Evolutionary conservation across 2,329 filamentous ascomycete genomes (phyloP).

Genomic region (Paecilomyces dactylethromorphus): DNA sequence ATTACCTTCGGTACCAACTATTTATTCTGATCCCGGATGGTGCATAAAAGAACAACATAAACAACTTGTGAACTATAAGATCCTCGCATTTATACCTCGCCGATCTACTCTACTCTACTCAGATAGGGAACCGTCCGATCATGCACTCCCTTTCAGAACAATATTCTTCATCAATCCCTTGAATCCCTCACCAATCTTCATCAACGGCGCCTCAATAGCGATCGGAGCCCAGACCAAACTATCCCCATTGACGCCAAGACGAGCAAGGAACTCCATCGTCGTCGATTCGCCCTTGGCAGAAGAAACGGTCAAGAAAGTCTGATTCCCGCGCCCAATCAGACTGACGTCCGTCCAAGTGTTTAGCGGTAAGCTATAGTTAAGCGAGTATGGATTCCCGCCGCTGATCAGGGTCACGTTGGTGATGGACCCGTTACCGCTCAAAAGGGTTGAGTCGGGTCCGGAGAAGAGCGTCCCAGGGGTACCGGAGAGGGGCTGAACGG

Average conservation of each 20-base stretch:
- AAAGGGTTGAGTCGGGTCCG: slow-evolving; percentile 39
- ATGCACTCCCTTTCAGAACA: neutral
- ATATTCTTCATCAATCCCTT: slow-evolving; percentile 7
- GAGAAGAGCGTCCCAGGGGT: slow-evolving; percentile 36
- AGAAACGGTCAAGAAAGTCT: slow-evolving; percentile 24
- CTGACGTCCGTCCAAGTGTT: slow-evolving; percentile 29
- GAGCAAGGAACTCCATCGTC: slow-evolving; percentile 7
- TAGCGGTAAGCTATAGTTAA: slow-evolving; percentile 36
- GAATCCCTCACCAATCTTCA: slow-evolving; percentile 5
- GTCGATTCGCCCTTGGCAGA: neutral
- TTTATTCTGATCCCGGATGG: too few species aligned
- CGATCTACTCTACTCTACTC: too few species aligned
- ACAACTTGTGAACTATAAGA: too few species aligned
- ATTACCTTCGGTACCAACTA: neutral
- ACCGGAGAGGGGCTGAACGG: slow-evolving; percentile 26
- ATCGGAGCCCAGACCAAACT: slow-evolving; percentile 7
- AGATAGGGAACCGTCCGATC: neutral
- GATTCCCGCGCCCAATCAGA: slow-evolving; percentile 28
- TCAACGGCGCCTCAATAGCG: slow-evolving; percentile 8
- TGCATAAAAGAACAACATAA: too few species aligned
- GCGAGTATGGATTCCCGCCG: slow-evolving; percentile 30
- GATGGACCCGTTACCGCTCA: slow-evolving; percentile 24
- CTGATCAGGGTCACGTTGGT: slow-evolving; percentile 32
- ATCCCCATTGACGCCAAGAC: slow-evolving; percentile 4
- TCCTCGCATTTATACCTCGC: too few species aligned